Percentiles rank a stretch among this genome's conserved stretches.
Conservation (phyloP, 768 basidiomycete genomes). For the Russula lepida region DNA sequence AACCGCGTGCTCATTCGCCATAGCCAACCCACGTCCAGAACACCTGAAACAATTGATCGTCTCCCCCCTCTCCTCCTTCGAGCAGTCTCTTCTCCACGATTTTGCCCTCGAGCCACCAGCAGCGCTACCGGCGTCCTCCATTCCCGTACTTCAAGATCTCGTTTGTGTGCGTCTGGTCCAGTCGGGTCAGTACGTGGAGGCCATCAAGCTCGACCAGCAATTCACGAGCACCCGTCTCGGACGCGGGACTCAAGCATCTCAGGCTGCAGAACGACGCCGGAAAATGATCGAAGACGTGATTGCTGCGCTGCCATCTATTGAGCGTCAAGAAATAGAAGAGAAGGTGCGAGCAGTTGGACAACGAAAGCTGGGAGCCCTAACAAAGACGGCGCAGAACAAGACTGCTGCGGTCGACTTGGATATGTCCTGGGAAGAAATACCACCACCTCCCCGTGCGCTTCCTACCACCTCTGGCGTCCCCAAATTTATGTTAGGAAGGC, state of each 20-base stretch:
- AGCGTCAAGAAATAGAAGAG: constrained; percentile 53
- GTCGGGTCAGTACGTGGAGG: constrained; percentile 59
- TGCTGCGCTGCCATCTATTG: constrained; percentile 49
- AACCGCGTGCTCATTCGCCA: background rate
- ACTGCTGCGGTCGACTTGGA: constrained; percentile 33
- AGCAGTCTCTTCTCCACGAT: constrained; percentile 47
- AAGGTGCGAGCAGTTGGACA: constrained; percentile 32
- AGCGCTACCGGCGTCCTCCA: constrained; percentile 37
- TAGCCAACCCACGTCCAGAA: constrained; percentile 31
- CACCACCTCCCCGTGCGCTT: constrained; percentile 25
- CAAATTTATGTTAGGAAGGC: constrained; percentile 17
- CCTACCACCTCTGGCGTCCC: background rate
- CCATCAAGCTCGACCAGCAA: constrained; percentile 64
- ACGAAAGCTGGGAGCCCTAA: background rate
- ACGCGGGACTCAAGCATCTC: constrained; percentile 33
- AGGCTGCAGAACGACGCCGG: constrained; percentile 43
- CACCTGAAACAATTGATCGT: constrained; percentile 56
- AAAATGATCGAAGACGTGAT: constrained; percentile 67
- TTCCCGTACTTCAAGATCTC: constrained; percentile 65
- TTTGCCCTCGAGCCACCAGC: constrained; percentile 52
- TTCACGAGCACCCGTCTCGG: constrained; percentile 30
- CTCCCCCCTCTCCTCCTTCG: constrained; percentile 57
- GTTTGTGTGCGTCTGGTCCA: constrained; percentile 71
- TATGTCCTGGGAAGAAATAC: constrained; percentile 56
- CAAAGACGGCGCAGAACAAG: constrained; percentile 10